A percentile compares a stretch with the other conserved stretches of the same genome.
These are phyloP conservation scores for Globisporangium irregulare DNA, from an alignment of 352 stramenopile species.

Conservation along the genomic window DNA sequence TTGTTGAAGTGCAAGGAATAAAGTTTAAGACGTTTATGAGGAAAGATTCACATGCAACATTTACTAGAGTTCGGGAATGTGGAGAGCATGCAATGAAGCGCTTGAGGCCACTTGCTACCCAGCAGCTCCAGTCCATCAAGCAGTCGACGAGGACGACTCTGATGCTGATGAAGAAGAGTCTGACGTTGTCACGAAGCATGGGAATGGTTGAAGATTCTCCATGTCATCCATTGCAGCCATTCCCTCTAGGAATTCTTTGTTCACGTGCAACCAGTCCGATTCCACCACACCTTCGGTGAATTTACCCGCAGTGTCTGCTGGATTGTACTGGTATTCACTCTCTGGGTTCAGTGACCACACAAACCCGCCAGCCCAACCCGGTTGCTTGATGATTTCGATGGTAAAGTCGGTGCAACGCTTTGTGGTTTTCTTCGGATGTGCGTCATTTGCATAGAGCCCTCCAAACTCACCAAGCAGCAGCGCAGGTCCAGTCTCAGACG, in stretches of 20 bases:
- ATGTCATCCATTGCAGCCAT: slow-evolving; percentile 32
- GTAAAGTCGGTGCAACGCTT: slow-evolving; percentile 30
- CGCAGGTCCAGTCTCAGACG: slow-evolving; percentile 21
- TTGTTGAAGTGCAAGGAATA: not conserved
- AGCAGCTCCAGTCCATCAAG: not conserved
- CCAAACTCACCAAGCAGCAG: slow-evolving; percentile 36
- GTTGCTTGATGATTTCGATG: slow-evolving; percentile 30
- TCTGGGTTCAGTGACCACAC: slow-evolving; percentile 39
- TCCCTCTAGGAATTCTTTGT: slow-evolving; percentile 23
- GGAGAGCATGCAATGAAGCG: not conserved
- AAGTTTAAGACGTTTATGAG: slow-evolving; percentile 7
- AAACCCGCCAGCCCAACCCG: slow-evolving; percentile 32
- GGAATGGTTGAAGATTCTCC: slow-evolving; percentile 28
- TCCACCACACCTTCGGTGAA: slow-evolving; percentile 27
- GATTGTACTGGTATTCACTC: slow-evolving; percentile 41
- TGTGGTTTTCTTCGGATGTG: slow-evolving; percentile 29
- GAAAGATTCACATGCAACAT: not conserved
- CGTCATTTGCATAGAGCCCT: slow-evolving; percentile 28
- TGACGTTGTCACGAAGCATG: slow-evolving; percentile 27
- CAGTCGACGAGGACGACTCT: not conserved
- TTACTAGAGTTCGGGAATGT: not conserved
- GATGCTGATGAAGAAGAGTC: not conserved
- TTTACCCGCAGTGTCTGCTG: slow-evolving; percentile 23
- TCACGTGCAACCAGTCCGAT: slow-evolving; percentile 26
- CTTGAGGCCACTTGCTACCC: not conserved